phyloP scores from a whole-genome alignment of 371 early-diverging fungal species.

The Cokeromyces recurvatus region DNA sequence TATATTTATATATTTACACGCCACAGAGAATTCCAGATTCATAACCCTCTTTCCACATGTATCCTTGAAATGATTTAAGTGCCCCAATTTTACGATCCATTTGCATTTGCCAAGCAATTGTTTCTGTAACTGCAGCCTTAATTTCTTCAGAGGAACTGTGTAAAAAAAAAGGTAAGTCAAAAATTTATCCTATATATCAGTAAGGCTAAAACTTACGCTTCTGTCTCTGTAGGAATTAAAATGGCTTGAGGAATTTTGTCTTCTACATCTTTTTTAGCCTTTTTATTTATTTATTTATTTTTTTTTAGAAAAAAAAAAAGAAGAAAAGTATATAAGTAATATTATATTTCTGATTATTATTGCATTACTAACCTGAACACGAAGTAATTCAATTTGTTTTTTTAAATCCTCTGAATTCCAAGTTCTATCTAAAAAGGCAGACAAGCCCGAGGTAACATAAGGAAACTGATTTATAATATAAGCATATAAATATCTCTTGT shows the following conservation, averaged over 20 bases:
- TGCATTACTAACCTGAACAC: conserved; percentile 71
- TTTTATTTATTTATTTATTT: no score
- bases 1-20: no score
- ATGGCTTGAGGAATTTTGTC: conserved; percentile 42
- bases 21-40: conserved; percentile 71
- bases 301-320: no score
- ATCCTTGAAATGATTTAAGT: conserved; percentile 90
- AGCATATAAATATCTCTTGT: not conserved
- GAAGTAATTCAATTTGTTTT: conserved; percentile 57
- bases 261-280: conserved; percentile 59
- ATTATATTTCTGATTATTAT: no score
- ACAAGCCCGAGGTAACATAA: conserved; percentile 60
- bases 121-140: conserved; percentile 57
- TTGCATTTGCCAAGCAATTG: conserved; percentile 80
- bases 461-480: conserved; percentile 57
- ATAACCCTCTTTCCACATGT: conserved; percentile 90
- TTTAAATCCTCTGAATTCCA: conserved; percentile 65
- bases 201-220: conserved; percentile 33
- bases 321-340: no score
- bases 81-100: conserved; percentile 84
- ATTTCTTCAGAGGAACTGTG: conserved; percentile 45
- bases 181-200: not conserved
- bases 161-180: not conserved
- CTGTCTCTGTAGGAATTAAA: conserved; percentile 39
- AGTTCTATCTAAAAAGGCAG: conserved; percentile 59